Conservation (phyloP, 768 basidiomycete genomes). For the Leccinum longicurvipes region DNA sequence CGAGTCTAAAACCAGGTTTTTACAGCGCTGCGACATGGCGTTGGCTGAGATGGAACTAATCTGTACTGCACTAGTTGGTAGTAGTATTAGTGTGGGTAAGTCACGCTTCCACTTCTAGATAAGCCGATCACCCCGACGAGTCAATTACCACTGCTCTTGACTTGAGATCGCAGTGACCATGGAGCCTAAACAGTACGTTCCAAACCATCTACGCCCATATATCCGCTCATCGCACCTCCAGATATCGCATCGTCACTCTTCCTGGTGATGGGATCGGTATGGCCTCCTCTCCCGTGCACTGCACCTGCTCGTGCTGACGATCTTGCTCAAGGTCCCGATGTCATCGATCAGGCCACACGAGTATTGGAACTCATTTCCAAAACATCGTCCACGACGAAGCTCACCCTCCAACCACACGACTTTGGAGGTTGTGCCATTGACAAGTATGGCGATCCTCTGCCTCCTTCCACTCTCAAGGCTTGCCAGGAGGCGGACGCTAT, state of each 20-base stretch:
- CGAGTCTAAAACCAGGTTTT: conserved; percentile 86
- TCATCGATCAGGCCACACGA: conserved; percentile 78
- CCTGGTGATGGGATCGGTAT: conserved; percentile 97
- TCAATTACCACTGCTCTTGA: neutral
- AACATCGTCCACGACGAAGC: conserved; percentile 58
- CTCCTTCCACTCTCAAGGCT: conserved; percentile 78
- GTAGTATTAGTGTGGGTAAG: neutral
- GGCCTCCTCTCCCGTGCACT: conserved; percentile 9
- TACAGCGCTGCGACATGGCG: conserved; percentile 49
- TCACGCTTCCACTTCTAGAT: neutral
- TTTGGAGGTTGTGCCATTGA: conserved; percentile 97
- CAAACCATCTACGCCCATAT: conserved; percentile 10
- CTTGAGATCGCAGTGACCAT: conserved; percentile 23
- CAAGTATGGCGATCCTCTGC: conserved; percentile 77
- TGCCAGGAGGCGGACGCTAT: conserved; percentile 95
- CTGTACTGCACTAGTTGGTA: no score
- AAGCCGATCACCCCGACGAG: neutral
- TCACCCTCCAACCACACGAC: conserved; percentile 69
- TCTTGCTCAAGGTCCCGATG: conserved; percentile 72
- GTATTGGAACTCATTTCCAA: conserved; percentile 74
- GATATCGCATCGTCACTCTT: conserved; percentile 85
- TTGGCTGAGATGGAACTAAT: conserved; percentile 4
- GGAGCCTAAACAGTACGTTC: conserved; percentile 43
- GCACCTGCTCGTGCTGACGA: neutral
- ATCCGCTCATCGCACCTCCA: conserved; percentile 27